Evolutionary conservation across 1,139 yeast species (phyloP).

Genomic region (Candida dubliniensis): DNA sequence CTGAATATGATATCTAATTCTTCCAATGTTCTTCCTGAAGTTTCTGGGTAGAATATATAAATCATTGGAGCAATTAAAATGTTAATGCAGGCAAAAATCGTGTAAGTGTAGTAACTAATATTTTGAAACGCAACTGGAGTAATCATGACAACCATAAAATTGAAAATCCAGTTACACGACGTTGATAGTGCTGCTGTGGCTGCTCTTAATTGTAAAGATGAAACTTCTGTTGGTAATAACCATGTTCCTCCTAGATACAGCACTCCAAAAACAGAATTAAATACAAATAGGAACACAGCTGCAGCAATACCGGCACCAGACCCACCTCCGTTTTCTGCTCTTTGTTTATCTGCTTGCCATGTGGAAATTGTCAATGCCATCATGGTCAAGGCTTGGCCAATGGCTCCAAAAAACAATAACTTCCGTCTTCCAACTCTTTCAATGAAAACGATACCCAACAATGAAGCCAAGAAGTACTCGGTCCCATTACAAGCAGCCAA

Average conservation of each 20-base stretch:
- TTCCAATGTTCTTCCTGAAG: conserved; percentile 58
- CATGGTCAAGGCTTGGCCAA: conserved; percentile 43
- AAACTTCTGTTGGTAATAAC: conserved; percentile 44
- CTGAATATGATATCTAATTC: conserved; percentile 62
- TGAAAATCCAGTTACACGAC: conserved; percentile 39
- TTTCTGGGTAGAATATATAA: conserved; percentile 60
- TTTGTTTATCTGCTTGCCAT: conserved; percentile 25
- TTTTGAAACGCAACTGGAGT: conserved; percentile 34
- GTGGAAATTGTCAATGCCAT: conserved; percentile 30
- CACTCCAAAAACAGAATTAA: conserved; percentile 32
- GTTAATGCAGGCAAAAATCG: conserved; percentile 42
- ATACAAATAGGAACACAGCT: conserved; percentile 38
- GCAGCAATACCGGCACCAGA: conserved; percentile 31
- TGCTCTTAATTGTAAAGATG: conserved; percentile 36
- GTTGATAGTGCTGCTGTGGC: conserved; percentile 38
- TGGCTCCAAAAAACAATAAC: conserved; percentile 52
- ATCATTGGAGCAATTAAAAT: conserved; percentile 52
- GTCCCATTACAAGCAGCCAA: conserved; percentile 40
- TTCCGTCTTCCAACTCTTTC: conserved; percentile 57
- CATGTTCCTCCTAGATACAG: conserved; percentile 38
- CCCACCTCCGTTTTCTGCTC: conserved; percentile 14
- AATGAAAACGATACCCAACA: conserved; percentile 44
- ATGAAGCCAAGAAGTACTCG: conserved; percentile 43
- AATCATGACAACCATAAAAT: conserved; percentile 34
- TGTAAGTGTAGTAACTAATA: conserved; percentile 35